These are phyloP conservation scores for Fusarium pseudocircinatum DNA, from an alignment of 2,329 filamentous ascomycete genomes.

Conservation along the genomic window DNA sequence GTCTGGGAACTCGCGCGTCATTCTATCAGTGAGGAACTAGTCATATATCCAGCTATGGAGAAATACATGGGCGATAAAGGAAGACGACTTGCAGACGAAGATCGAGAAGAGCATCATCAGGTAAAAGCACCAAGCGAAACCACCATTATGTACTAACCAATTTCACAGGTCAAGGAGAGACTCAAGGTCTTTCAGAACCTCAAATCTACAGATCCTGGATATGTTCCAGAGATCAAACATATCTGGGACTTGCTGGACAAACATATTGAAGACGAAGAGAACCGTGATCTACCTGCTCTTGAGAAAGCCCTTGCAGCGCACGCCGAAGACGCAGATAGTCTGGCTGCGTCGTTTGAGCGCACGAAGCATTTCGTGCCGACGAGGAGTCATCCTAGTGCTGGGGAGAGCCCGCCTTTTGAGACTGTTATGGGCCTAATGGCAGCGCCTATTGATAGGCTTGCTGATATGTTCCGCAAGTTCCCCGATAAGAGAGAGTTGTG, in stretches of 20 bases:
- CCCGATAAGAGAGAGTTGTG: too few relatives aligned
- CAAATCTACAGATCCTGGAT: conserved; percentile 51
- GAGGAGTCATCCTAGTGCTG: conserved; percentile 60
- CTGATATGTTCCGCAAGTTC: conserved; percentile 65
- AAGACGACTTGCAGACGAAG: conserved; percentile 55
- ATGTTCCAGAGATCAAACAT: conserved; percentile 53
- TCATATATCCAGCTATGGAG: conserved; percentile 65
- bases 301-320: too few relatives aligned
- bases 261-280: conserved; percentile 63
- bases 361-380: conserved; percentile 65
- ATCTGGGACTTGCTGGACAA: conserved; percentile 55
- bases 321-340: too few relatives aligned
- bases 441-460: conserved; percentile 65
- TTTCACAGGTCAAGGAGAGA: conserved; percentile 63
- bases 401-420: conserved; percentile 65
- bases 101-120: conserved; percentile 57
- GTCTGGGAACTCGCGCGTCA: conserved; percentile 60
- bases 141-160: too few relatives aligned
- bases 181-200: conserved; percentile 61
- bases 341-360: conserved; percentile 55
- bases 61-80: conserved; percentile 56
- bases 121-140: too few relatives aligned
- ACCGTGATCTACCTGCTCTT: conserved; percentile 58
- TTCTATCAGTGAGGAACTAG: conserved; percentile 58
- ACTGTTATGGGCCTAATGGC: conserved; percentile 62